Conservation (phyloP, 2,329 filamentous ascomycete species). For the Arthrobotrys conoides region DNA sequence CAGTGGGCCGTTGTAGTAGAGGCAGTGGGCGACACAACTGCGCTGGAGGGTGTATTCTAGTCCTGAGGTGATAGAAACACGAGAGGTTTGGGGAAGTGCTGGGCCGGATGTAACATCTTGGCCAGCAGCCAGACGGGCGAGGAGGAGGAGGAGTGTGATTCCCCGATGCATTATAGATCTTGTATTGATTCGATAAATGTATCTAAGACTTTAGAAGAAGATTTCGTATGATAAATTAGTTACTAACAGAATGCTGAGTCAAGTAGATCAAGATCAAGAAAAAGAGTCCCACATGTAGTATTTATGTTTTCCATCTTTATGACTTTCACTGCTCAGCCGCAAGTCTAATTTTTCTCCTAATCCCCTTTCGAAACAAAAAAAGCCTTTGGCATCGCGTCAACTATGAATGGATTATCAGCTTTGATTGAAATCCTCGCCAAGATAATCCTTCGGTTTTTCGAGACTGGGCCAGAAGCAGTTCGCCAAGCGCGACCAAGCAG, state of each 20-base stretch:
- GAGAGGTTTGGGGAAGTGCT: background rate
- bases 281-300: background rate
- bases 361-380: slow-evolving; percentile 6
- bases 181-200: background rate
- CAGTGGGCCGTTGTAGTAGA: slow-evolving; percentile 62
- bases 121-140: slow-evolving; percentile 18
- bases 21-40: slow-evolving; percentile 63
- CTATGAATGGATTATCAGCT: slow-evolving; percentile 14
- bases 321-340: slow-evolving; percentile 18
- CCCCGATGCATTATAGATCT: slow-evolving; percentile 12
- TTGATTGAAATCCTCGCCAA: slow-evolving; percentile 15
- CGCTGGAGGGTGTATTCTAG: slow-evolving; percentile 51
- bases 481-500: slow-evolving; percentile 22
- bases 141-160: slow-evolving; percentile 31
- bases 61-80: slow-evolving; percentile 4
- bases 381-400: slow-evolving; percentile 16
- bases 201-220: too few species aligned
- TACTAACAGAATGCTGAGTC: slow-evolving; percentile 18
- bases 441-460: slow-evolving; percentile 38
- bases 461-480: slow-evolving; percentile 13
- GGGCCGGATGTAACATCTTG: slow-evolving; percentile 11
- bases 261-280: background rate
- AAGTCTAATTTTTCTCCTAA: background rate
- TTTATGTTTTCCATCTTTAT: slow-evolving; percentile 1
- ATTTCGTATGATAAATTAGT: too few species aligned